A percentile compares a stretch with the other conserved stretches of the same genome.
Conservation (phyloP, 2,329 filamentous ascomycete species). For the Orbilia quercus region DNA sequence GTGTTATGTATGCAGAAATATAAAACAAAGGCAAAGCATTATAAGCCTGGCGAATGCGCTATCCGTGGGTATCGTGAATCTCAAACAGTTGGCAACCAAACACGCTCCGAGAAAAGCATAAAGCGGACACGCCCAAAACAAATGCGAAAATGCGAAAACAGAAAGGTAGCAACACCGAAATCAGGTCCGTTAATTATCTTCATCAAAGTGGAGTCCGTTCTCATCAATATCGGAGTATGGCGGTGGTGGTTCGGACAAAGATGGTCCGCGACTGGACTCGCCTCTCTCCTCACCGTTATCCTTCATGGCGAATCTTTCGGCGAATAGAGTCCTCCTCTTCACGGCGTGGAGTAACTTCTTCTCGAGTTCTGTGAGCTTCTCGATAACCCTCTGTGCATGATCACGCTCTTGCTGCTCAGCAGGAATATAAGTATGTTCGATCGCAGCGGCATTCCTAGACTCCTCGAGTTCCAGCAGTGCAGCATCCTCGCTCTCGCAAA, state of each 20-base stretch:
- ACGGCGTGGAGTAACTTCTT: conserved; percentile 50
- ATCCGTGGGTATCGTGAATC: conserved; percentile 55
- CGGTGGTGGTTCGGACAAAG: conserved; percentile 48
- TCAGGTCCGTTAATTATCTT: conserved; percentile 27
- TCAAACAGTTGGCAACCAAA: conserved; percentile 18
- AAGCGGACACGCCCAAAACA: conserved; percentile 9
- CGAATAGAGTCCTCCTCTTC: conserved; percentile 45
- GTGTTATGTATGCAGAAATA: conserved; percentile 17
- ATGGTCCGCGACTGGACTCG: conserved; percentile 51
- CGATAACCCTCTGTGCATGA: conserved; percentile 42
- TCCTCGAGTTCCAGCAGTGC: conserved; percentile 49
- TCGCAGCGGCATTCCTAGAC: conserved; percentile 36
- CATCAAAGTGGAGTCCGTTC: conserved; percentile 40
- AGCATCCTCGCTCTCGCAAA: conserved; percentile 42
- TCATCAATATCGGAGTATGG: conserved; percentile 53
- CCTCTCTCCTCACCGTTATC: conserved; percentile 39
- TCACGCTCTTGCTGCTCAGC: conserved; percentile 30
- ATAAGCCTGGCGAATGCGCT: conserved; percentile 21
- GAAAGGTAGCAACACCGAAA: not conserved
- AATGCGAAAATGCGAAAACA: conserved; percentile 8
- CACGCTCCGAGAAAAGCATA: conserved; percentile 27
- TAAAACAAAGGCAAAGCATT: conserved; percentile 13
- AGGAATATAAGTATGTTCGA: conserved; percentile 40
- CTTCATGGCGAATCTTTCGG: conserved; percentile 36
- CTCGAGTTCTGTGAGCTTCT: conserved; percentile 51